Conservation (phyloP, 1,139 yeast genomes). For the Eremothecium gossypii region DNA sequence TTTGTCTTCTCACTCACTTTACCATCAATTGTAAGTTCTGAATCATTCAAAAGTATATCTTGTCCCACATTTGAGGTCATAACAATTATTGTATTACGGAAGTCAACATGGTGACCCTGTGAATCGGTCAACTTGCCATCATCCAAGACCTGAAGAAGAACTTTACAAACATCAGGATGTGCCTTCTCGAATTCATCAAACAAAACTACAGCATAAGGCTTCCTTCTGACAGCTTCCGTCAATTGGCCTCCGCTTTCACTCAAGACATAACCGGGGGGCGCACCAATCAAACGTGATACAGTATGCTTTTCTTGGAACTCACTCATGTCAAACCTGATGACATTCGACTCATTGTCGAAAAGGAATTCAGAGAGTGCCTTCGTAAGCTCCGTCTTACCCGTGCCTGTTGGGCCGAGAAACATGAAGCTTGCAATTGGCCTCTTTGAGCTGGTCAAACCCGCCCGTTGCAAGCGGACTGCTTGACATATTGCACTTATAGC, state of each 20-base stretch:
- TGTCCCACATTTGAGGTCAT: constrained; percentile 97
- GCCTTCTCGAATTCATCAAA: constrained; percentile 98
- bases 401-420: constrained; percentile 96
- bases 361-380: constrained; percentile 85
- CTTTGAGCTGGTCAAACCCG: constrained; percentile 88
- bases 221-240: constrained; percentile 91
- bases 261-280: constrained; percentile 97
- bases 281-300: constrained; percentile 82
- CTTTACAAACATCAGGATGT: constrained; percentile 84
- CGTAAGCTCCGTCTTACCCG: constrained; percentile 93
- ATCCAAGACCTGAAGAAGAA: constrained; percentile 82
- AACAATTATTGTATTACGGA: constrained; percentile 89
- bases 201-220: constrained; percentile 84
- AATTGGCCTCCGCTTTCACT: constrained; percentile 89
- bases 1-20: constrained; percentile 42
- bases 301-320: constrained; percentile 95
- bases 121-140: constrained; percentile 93
- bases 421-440: constrained; percentile 94
- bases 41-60: constrained; percentile 65
- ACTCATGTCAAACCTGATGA: constrained; percentile 91
- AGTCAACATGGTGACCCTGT: constrained; percentile 88
- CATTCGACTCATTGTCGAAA: constrained; percentile 79
- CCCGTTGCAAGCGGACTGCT: constrained; percentile 92
- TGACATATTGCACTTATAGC: constrained; percentile 85
- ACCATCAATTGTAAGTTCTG: constrained; percentile 41